A percentile compares a stretch with the other conserved stretches of the same genome.
These are phyloP conservation scores for Candida taoyuanica DNA, from an alignment of 805 yeast genomes.

Conservation along the genomic window DNA sequence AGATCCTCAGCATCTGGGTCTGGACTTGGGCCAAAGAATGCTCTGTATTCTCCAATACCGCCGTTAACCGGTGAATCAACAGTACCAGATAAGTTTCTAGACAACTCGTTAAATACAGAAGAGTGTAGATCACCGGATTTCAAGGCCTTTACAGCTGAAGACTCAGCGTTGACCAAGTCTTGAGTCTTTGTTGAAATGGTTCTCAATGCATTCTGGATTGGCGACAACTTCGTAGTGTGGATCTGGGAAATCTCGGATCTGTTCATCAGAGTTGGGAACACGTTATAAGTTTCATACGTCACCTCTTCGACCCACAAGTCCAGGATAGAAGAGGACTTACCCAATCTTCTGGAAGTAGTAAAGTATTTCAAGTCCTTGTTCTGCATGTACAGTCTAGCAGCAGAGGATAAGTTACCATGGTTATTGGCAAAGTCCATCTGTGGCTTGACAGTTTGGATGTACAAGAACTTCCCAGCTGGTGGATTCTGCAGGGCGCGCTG, in stretches of 20 bases:
- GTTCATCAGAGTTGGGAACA: constrained; percentile 87
- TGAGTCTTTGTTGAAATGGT: constrained; percentile 62
- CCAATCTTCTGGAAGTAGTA: constrained; percentile 62
- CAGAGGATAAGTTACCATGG: constrained; percentile 37
- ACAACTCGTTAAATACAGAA: constrained; percentile 55
- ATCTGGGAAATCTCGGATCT: constrained; percentile 62
- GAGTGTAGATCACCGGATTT: constrained; percentile 46
- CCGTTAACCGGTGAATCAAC: constrained; percentile 93
- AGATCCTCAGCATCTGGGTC: constrained; percentile 25
- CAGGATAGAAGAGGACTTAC: constrained; percentile 65
- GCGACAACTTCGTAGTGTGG: constrained; percentile 58
- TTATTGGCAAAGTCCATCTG: constrained; percentile 45
- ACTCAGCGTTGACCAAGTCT: constrained; percentile 66
- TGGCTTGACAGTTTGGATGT: constrained; percentile 71
- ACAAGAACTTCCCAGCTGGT: constrained; percentile 69
- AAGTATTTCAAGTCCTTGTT: constrained; percentile 69
- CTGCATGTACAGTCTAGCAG: constrained; percentile 69
- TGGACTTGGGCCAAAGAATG: constrained; percentile 47
- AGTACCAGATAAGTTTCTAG: constrained; percentile 74
- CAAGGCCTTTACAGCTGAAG: constrained; percentile 47
- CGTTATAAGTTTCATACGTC: constrained; percentile 64
- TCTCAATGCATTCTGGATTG: constrained; percentile 75
- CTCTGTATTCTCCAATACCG: constrained; percentile 80
- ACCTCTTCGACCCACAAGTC: constrained; percentile 89
- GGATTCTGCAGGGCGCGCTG: constrained; percentile 41